Conservation (phyloP, 352 stramenopile species). For the Pythium phragmiticola region DNA sequence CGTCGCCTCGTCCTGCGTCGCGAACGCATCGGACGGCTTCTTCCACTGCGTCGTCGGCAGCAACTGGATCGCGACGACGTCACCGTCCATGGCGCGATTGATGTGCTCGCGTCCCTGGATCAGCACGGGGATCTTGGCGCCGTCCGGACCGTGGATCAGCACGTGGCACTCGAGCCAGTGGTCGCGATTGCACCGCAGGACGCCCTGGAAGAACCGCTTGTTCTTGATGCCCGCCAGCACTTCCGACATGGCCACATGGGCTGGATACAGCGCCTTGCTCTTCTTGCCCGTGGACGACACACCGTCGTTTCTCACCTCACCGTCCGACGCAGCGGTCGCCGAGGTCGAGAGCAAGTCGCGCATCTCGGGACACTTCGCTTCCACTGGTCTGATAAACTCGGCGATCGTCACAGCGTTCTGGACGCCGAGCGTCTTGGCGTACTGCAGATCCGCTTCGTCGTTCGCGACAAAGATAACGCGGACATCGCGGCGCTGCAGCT, state of each 20-base stretch:
- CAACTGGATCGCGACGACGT: conserved; percentile 96
- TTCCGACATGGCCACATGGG: conserved; percentile 75
- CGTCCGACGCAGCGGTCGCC: conserved; percentile 19
- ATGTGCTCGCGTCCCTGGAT: conserved; percentile 85
- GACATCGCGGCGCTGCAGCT: conserved; percentile 47
- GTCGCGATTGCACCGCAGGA: conserved; percentile 85
- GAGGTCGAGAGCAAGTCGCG: conserved; percentile 53
- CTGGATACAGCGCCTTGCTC: conserved; percentile 64
- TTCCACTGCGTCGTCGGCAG: conserved; percentile 84
- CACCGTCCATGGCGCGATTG: conserved; percentile 97
- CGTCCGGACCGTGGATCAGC: conserved; percentile 66
- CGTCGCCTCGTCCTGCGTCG: conserved; percentile 35
- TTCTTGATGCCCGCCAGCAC: conserved; percentile 86
- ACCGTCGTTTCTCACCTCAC: conserved; percentile 8
- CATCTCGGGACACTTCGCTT: conserved; percentile 47
- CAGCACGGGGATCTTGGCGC: conserved; percentile 66
- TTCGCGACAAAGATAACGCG: conserved; percentile 67
- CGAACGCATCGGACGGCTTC: conserved; percentile 70
- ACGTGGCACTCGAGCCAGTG: conserved; percentile 83
- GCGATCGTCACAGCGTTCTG: conserved; percentile 53
- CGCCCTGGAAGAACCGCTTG: conserved; percentile 88
- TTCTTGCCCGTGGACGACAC: conserved; percentile 33
- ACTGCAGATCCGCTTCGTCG: conserved; percentile 51
- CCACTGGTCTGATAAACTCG: conserved; percentile 56
- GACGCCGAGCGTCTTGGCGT: conserved; percentile 47